Evolutionary conservation across 805 yeast species (phyloP).

Genomic region (Kuraishia piskuri): DNA sequence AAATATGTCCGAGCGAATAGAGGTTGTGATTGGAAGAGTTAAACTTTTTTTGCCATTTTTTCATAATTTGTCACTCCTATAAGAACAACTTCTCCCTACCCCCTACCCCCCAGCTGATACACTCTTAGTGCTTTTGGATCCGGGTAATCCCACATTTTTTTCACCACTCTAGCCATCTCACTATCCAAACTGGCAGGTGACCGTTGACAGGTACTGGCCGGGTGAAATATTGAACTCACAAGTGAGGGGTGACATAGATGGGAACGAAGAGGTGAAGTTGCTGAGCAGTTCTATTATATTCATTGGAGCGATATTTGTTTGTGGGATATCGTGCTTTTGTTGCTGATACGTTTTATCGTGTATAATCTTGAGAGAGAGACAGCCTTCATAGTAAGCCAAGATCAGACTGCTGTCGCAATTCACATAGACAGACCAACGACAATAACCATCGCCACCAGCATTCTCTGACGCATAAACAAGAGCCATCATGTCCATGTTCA

Average conservation of each 20-base stretch:
- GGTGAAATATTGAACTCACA: not conserved
- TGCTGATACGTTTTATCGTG: too few species aligned
- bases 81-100: too few species aligned
- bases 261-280: not conserved
- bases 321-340: not conserved
- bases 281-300: not conserved
- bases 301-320: not conserved
- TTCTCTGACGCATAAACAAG: not conserved
- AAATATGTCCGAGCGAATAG: too few species aligned
- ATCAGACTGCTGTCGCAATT: too few species aligned
- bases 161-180: not conserved
- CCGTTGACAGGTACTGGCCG: not conserved
- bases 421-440: too few species aligned
- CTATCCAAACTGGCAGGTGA: not conserved
- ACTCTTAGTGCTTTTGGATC: conserved; percentile 9
- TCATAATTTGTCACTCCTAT: too few species aligned
- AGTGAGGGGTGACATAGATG: not conserved
- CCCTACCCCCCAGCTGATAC: too few species aligned
- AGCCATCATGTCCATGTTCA: not conserved
- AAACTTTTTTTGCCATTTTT: too few species aligned
- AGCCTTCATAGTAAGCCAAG: too few species aligned
- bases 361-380: too few species aligned
- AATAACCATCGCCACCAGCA: too few species aligned
- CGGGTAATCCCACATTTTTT: conserved; percentile 2
- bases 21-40: too few species aligned